These are phyloP conservation scores for Sclerotiophoma versabilis DNA, from an alignment of 2,329 filamentous ascomycete genomes.

Conservation along the genomic window DNA sequence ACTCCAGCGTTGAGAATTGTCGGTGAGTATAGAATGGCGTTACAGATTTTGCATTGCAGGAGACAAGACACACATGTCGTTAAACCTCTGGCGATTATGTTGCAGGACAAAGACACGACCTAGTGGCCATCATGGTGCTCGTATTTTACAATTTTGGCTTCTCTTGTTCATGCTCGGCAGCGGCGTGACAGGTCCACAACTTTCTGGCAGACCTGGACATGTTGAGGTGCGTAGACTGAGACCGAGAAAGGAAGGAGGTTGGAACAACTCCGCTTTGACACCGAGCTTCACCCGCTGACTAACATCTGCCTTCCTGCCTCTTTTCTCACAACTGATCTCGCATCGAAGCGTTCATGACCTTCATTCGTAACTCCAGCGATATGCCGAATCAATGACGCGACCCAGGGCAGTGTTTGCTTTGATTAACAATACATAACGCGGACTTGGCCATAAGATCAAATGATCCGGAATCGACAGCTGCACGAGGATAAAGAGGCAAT, in stretches of 20 bases:
- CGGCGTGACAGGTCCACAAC: background rate
- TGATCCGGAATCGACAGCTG: too few species aligned
- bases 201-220: background rate
- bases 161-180: background rate
- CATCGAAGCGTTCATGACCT: too few species aligned
- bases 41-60: background rate
- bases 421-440: too few species aligned
- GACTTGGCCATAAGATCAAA: too few species aligned
- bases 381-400: too few species aligned
- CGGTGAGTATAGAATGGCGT: too few species aligned
- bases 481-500: too few species aligned
- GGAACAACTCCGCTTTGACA: background rate
- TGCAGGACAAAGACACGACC: background rate
- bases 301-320: background rate
- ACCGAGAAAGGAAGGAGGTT: conserved; percentile 2
- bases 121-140: conserved; percentile 2
- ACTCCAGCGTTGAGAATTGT: background rate
- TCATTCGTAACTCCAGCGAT: too few species aligned
- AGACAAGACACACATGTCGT: background rate
- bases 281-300: conserved; percentile 1
- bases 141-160: background rate
- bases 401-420: too few species aligned
- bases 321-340: too few species aligned
- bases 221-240: background rate
- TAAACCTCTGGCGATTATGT: background rate